Percentiles rank a stretch among this genome's conserved stretches.
These are phyloP conservation scores for Podospora pseudoanserina DNA, from an alignment of 495 filamentous ascomycete genomes.

Conservation along the genomic window DNA sequence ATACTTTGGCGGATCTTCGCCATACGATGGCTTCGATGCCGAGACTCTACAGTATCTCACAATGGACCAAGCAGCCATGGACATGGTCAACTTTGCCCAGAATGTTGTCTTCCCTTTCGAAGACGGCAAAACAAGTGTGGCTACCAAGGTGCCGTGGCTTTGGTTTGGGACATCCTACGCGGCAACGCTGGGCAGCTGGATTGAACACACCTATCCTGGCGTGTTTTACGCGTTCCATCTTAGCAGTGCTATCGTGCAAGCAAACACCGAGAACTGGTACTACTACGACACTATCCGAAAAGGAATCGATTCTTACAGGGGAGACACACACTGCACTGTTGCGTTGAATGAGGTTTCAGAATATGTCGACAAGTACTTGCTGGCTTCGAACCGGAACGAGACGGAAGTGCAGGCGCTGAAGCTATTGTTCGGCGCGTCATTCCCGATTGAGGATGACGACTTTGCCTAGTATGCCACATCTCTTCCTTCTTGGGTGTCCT, in stretches of 20 bases:
- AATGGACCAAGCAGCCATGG: conserved; percentile 55
- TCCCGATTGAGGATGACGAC: conserved; percentile 29
- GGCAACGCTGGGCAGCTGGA: conserved; percentile 61
- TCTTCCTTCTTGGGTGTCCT: too few species aligned
- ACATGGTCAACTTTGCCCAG: conserved; percentile 60
- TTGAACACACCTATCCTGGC: conserved; percentile 54
- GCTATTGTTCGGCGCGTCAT: conserved; percentile 22
- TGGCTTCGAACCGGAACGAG: conserved; percentile 15
- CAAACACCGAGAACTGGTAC: conserved; percentile 60
- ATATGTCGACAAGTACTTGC: conserved; percentile 51
- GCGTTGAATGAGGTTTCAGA: conserved; percentile 54
- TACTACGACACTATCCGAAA: conserved; percentile 60
- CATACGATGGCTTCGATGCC: conserved; percentile 51
- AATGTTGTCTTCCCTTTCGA: conserved; percentile 58
- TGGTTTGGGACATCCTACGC: conserved; percentile 61
- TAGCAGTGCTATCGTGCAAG: conserved; percentile 59
- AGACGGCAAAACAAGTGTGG: conserved; percentile 47
- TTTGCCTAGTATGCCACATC: conserved; percentile 25
- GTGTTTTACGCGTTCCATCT: conserved; percentile 66
- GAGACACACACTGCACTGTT: conserved; percentile 50
- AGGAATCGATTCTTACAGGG: conserved; percentile 47
- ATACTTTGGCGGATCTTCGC: conserved; percentile 60
- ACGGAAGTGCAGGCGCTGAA: conserved; percentile 23
- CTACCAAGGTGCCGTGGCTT: conserved; percentile 58
- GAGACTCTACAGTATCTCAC: conserved; percentile 60